A percentile compares a stretch with the other conserved stretches of the same genome.
Evolutionary conservation across 31 red algal species (phyloP).

Genomic region (Endocladia muricata): DNA sequence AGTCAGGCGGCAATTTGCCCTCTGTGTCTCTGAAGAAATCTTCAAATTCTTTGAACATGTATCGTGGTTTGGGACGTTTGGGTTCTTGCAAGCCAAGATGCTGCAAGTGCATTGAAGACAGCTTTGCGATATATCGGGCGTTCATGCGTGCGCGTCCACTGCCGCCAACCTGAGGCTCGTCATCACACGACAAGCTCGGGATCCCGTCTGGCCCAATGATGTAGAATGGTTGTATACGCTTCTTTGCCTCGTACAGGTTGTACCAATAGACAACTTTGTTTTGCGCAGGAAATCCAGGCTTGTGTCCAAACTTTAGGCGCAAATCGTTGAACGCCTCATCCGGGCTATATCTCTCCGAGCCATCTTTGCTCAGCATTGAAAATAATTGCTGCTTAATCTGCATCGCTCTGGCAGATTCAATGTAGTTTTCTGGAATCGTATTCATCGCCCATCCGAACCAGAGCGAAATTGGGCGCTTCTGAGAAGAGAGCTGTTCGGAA

Average conservation of each 20-base stretch:
- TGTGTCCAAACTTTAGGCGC: slow-evolving; percentile 3
- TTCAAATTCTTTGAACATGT: slow-evolving; percentile 58
- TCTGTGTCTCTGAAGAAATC: slow-evolving; percentile 27
- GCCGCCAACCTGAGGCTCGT: slow-evolving; percentile 21
- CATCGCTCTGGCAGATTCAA: not conserved
- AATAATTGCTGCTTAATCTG: not conserved
- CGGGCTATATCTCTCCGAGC: not conserved
- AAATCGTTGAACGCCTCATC: slow-evolving; percentile 1
- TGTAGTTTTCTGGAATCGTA: not conserved
- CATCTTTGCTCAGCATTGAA: not conserved
- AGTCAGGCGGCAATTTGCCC: slow-evolving; percentile 31
- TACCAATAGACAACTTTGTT: slow-evolving; percentile 11
- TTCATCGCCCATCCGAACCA: slow-evolving; percentile 30
- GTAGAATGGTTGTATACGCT: slow-evolving; percentile 40
- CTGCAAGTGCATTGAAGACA: slow-evolving; percentile 34
- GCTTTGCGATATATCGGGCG: slow-evolving; percentile 30
- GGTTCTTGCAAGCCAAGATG: slow-evolving; percentile 21
- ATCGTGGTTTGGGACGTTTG: slow-evolving; percentile 23
- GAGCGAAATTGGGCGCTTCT: slow-evolving; percentile 5
- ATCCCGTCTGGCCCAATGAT: slow-evolving; percentile 12
- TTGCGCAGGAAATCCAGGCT: slow-evolving; percentile 2
- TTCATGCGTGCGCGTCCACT: slow-evolving; percentile 19
- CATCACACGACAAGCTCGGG: slow-evolving; percentile 10
- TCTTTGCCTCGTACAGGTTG: slow-evolving; percentile 17
- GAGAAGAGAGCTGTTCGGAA: slow-evolving; percentile 9